Base-by-base conservation (phyloP, 768 basidiomycete genomes). In the Leucocoprinus leucothites region DNA sequence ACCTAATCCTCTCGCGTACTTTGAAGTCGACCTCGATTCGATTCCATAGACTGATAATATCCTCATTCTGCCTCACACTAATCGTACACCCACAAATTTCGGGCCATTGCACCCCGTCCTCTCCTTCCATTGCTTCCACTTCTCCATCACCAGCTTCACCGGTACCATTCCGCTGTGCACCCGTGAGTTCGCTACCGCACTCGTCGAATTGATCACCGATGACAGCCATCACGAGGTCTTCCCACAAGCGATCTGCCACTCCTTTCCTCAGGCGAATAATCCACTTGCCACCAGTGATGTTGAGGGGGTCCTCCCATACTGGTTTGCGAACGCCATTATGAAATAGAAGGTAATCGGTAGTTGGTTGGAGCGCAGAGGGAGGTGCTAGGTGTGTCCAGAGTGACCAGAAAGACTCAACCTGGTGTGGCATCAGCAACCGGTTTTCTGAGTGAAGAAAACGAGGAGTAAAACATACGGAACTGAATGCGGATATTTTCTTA, bases 341-440 rank as follows among this genome's bases (percentile, higher is more conserved):
- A 75, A 98, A 97, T 60, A 97, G 81, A 28, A 98, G 85, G 59
- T 96, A 92, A 72, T 98, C 96, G 3, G 95, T 96, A 2, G 94
- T 96, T 5, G 94, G 89, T 9, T 84, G 79, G 22, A 98, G 80
- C 11, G 81, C 79, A 1, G 91, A 94, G 1, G 95, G 94, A 0
- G 91, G 85, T 4, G 86, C 79, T 24, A 98, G 81, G 68, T 98
- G 96, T 3, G 94, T 94, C 79, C 91, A 90, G 57, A 98, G 75
- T 21, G 93, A 88, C 87, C 95, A 96, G 70, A 94, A 97, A 35
- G 93, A 95, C 73, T 98, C 96, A 50, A 93, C 90, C 87, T 94
- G 64, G 55, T 63, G 41, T 62, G 57, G 42, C 11, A 55, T 42
- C 4, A 35, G 31, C 25, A 47, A 14, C 4, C 14, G 11, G 5